Conservation (phyloP, 371 early-diverging fungal genomes). For the Mortierella sp. region DNA sequence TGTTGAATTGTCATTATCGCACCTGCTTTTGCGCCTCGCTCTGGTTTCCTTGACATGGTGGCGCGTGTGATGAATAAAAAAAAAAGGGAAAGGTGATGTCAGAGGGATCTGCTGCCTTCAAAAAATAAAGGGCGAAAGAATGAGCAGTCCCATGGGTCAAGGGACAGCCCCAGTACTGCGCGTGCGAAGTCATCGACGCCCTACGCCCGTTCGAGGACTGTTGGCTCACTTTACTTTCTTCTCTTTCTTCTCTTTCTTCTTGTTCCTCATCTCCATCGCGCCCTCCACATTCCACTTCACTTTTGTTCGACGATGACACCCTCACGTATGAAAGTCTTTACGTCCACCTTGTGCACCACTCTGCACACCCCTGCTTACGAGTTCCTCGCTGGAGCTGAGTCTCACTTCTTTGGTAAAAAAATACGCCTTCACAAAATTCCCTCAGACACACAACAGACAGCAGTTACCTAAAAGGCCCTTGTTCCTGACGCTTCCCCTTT, state of each 20-base stretch:
- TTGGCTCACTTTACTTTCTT: background rate
- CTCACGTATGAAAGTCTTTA: slow-evolving; percentile 47
- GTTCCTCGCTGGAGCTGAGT: slow-evolving; percentile 45
- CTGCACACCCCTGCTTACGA: slow-evolving; percentile 51
- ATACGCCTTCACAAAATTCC: background rate
- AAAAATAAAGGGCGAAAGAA: background rate
- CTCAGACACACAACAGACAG: background rate
- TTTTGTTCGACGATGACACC: slow-evolving; percentile 22
- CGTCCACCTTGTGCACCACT: slow-evolving; percentile 48
- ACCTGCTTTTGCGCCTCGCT: slow-evolving; percentile 40
- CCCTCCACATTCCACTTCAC: background rate
- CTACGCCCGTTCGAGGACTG: slow-evolving; percentile 61
- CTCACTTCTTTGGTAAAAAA: slow-evolving; percentile 44
- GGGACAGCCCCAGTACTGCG: too few relatives aligned
- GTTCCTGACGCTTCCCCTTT: too few relatives aligned
- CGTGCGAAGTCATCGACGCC: background rate
- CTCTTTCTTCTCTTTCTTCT: background rate
- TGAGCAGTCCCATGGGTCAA: background rate
- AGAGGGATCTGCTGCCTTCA: too few relatives aligned
- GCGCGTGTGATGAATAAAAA: background rate
- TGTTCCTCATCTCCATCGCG: background rate
- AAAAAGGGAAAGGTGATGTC: background rate
- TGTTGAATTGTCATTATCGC: background rate
- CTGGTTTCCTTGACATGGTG: slow-evolving; percentile 49
- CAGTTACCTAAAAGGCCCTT: too few relatives aligned